Base-by-base conservation (phyloP, 495 filamentous ascomycete genomes). In the Penicillium paxilli region DNA sequence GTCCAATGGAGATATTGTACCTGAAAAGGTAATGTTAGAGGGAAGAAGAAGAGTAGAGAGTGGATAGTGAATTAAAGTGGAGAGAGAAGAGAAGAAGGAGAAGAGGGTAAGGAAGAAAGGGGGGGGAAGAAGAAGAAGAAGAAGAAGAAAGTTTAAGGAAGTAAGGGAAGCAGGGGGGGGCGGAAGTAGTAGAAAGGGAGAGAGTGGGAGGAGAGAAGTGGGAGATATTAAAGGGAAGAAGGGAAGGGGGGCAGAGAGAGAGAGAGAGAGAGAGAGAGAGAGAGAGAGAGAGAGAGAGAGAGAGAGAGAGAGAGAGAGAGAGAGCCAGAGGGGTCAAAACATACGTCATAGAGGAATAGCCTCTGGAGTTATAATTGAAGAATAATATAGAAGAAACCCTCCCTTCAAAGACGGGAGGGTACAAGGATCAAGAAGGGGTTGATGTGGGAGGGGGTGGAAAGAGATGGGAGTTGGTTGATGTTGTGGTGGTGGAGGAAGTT, bases 1-100 rank as follows among this genome's bases (percentile, higher is more conserved):
- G 68, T 53, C 68, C 74, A 60, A 82, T 79, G 10, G 68, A 75
- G 50, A 82, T 80, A 59, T 75, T 78, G 67, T 76, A 69, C 69
- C 80, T 82, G 55, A 40, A 44, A 16, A 6, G 20, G 30, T 22
- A 17, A 10, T n/a, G 5, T 44, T 30, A 19, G 26, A 28, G n/a
- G 24, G 33, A 55, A 26, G 22, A 16, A 47, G 24, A 24, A 46
- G 40, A 8, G 32, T 71, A 49, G 11, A 66, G 60, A 45, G 40
- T 54, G 46, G 42, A 71, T 16, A 83, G 64, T 2, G 75, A 72
- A 2, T 76, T n/a, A n/a, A 54, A 6, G 80, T 57, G 0, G 79
- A 77, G 4, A 70, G 76, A 26, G 33, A 41, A 26, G 47, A 25
- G 9, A 3, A 51, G 32, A 22, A 6, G 51, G 33, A 28, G 44